Percentiles rank a stretch among this genome's conserved stretches.
Conservation (phyloP, 2,329 filamentous ascomycete genomes). For the Trichoderma sp. region DNA sequence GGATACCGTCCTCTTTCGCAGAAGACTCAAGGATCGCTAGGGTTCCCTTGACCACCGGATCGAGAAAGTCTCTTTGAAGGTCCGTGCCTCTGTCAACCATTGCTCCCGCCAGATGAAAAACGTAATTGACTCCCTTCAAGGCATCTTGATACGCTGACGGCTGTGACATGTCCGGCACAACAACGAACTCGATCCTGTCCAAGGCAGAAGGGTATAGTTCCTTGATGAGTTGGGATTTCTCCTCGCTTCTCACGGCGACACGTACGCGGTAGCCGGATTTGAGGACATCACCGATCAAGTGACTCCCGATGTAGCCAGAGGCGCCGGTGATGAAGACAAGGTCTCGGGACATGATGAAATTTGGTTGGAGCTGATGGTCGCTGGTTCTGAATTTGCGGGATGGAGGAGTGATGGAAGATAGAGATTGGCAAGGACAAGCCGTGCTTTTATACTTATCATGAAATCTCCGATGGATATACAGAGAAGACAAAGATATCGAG, state of each 20-base stretch:
- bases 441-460: neutral
- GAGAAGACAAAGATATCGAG: neutral
- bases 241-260: constrained; percentile 27
- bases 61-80: constrained; percentile 28
- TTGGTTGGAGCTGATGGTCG: neutral
- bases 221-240: constrained; percentile 24
- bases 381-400: too few relatives aligned
- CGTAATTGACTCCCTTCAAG: constrained; percentile 41
- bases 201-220: constrained; percentile 12
- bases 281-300: constrained; percentile 23
- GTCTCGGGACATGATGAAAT: constrained; percentile 2
- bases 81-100: constrained; percentile 29
- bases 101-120: constrained; percentile 38
- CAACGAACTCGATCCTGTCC: constrained; percentile 25
- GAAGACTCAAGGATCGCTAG: constrained; percentile 29
- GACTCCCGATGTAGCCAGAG: constrained; percentile 31
- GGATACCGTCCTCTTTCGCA: constrained; percentile 9
- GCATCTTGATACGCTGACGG: constrained; percentile 44
- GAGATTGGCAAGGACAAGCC: neutral
- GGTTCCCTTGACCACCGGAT: constrained; percentile 29
- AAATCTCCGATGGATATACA: neutral
- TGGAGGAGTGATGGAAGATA: neutral
- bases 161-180: constrained; percentile 31
- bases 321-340: constrained; percentile 30
- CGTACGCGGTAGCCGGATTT: constrained; percentile 29